Evolutionary conservation across 495 filamentous ascomycete genomes (phyloP).

Genomic region (Neurospora sp.): DNA sequence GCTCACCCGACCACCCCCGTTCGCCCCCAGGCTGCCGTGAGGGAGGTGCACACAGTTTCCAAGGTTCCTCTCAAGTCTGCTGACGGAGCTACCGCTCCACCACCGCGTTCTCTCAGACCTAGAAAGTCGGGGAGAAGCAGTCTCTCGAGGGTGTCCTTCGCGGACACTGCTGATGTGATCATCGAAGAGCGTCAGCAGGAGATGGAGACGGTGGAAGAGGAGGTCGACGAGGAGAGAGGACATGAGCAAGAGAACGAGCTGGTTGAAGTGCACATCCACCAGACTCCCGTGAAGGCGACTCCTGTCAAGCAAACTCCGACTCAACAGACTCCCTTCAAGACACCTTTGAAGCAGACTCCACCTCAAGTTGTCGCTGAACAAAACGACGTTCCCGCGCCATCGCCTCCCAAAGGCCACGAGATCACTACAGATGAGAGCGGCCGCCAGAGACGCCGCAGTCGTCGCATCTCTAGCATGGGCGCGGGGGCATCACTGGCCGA

Average conservation of each 20-base stretch:
- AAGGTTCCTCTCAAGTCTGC: constrained; percentile 68
- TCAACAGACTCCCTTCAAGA: not conserved
- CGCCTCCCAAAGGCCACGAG: not conserved
- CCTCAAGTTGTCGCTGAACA: not conserved
- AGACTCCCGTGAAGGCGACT: not conserved
- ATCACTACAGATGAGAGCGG: not conserved
- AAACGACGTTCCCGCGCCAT: not conserved
- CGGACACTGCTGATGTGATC: not conserved
- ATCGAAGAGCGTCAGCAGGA: not conserved
- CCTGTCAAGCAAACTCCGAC: not conserved
- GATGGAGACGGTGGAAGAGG: constrained; percentile 12
- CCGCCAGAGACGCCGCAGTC: not conserved
- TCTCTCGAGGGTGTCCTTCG: constrained; percentile 33
- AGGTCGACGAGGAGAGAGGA: constrained; percentile 11
- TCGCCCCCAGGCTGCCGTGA: constrained; percentile 23
- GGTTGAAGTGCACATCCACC: constrained; percentile 9
- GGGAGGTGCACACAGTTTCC: constrained; percentile 55
- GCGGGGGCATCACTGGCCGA: not conserved
- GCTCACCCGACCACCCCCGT: constrained; percentile 14
- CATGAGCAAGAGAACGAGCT: constrained; percentile 11
- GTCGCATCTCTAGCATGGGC: not conserved
- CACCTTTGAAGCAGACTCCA: not conserved
- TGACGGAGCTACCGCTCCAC: constrained; percentile 48
- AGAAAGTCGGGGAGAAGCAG: constrained; percentile 21
- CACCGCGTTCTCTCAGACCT: constrained; percentile 1